Evolutionary conservation across 106 monocot species (phyloP).

Genomic region (Dioscorea alata): DNA sequence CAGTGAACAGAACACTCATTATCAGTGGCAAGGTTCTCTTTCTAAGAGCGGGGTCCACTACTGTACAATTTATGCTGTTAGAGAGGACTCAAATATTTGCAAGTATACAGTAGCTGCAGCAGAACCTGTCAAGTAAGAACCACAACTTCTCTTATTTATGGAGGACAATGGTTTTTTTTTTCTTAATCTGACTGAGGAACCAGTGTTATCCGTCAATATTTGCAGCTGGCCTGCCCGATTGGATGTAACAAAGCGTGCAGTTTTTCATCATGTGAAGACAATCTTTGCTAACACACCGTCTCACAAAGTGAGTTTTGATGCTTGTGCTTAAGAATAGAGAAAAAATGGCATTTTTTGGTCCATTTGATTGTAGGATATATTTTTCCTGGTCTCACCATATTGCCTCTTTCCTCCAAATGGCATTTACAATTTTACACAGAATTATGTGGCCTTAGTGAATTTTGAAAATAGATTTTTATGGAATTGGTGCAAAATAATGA

Average conservation of each 20-base stretch:
- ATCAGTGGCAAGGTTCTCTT: slow-evolving; percentile 78
- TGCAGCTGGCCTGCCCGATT: slow-evolving; percentile 87
- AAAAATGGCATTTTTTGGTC: neutral
- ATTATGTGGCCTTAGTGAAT: too few species aligned
- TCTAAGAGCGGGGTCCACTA: slow-evolving; percentile 94
- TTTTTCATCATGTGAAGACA: slow-evolving; percentile 67
- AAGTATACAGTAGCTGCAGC: slow-evolving; percentile 49
- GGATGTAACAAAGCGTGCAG: slow-evolving; percentile 94
- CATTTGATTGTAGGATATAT: too few species aligned
- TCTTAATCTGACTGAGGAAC: neutral
- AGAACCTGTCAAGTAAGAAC: slow-evolving; percentile 85
- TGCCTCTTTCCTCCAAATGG: too few species aligned
- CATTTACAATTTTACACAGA: too few species aligned
- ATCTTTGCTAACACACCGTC: slow-evolving; percentile 62
- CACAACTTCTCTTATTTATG: neutral
- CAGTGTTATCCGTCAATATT: slow-evolving; percentile 6
- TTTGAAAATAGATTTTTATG: too few species aligned
- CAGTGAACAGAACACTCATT: slow-evolving; percentile 15
- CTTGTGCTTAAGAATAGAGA: neutral
- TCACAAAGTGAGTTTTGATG: slow-evolving; percentile 54
- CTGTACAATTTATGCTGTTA: slow-evolving; percentile 70
- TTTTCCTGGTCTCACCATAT: too few species aligned
- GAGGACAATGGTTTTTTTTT: neutral
- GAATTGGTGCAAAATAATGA: too few species aligned
- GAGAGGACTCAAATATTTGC: slow-evolving; percentile 57